Conservation (phyloP, 768 basidiomycete genomes). For the Serendipita indica region DNA sequence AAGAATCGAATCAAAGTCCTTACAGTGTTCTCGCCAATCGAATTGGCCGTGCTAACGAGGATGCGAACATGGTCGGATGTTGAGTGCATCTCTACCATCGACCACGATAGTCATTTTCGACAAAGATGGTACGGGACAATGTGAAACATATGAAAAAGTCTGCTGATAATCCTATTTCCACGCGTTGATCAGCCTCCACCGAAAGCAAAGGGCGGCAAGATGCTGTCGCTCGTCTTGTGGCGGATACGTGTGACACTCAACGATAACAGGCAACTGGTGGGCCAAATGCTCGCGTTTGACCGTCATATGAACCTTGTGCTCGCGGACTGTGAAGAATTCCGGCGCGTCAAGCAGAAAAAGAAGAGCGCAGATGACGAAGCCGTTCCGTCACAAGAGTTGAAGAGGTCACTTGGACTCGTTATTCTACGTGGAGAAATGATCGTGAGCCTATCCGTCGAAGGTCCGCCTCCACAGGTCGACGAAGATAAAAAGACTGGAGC, state of each 20-base stretch:
- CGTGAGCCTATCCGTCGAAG: slow-evolving; percentile 88
- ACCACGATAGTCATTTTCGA: neutral
- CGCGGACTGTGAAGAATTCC: slow-evolving; percentile 96
- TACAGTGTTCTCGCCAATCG: too few species aligned
- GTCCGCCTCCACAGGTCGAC: slow-evolving; percentile 80
- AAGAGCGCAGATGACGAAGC: slow-evolving; percentile 47
- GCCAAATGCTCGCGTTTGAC: slow-evolving; percentile 99
- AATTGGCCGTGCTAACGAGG: too few species aligned
- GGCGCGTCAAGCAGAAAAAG: slow-evolving; percentile 74
- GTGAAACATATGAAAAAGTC: neutral
- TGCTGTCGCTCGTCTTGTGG: slow-evolving; percentile 96
- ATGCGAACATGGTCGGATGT: neutral
- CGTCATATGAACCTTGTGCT: slow-evolving; percentile 99
- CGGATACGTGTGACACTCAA: slow-evolving; percentile 91
- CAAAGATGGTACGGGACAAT: neutral
- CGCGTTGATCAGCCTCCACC: slow-evolving; percentile 3
- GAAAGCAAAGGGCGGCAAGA: slow-evolving; percentile 85
- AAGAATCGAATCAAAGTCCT: too few species aligned
- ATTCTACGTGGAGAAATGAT: slow-evolving; percentile 94
- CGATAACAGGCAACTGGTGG: slow-evolving; percentile 89
- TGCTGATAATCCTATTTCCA: neutral
- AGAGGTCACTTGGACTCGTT: slow-evolving; percentile 89
- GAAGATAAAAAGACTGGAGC: slow-evolving; percentile 70
- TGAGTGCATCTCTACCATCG: neutral
- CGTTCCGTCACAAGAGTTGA: slow-evolving; percentile 80